These are phyloP conservation scores for Nakazawaea wyomingensis DNA, from an alignment of 805 yeast genomes.

Conservation along the genomic window DNA sequence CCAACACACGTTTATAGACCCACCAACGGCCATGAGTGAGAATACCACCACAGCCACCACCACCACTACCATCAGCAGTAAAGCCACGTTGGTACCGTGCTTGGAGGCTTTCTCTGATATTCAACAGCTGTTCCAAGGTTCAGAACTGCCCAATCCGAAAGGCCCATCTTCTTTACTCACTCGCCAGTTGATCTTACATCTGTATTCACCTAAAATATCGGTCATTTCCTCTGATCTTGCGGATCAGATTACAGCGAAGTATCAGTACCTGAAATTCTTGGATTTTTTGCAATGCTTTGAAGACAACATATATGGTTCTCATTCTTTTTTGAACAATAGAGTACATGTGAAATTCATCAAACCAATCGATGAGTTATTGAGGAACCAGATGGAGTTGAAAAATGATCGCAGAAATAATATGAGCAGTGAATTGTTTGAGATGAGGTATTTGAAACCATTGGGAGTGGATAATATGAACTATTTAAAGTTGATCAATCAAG, in stretches of 20 bases:
- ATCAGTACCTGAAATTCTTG: slow-evolving; percentile 18
- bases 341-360: slow-evolving; percentile 23
- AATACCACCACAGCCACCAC: background rate
- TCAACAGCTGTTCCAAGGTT: background rate
- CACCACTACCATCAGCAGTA: background rate
- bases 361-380: slow-evolving; percentile 21
- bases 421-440: slow-evolving; percentile 21
- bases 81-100: background rate
- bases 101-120: background rate
- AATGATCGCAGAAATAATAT: slow-evolving; percentile 10
- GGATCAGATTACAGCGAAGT: slow-evolving; percentile 17
- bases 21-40: background rate
- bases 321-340: slow-evolving; percentile 6
- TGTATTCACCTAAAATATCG: slow-evolving; percentile 28
- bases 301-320: slow-evolving; percentile 12
- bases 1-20: background rate
- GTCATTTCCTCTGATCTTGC: slow-evolving; percentile 23
- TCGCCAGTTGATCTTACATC: slow-evolving; percentile 24
- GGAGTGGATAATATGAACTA: slow-evolving; percentile 39
- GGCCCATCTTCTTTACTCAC: slow-evolving; percentile 24
- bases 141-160: slow-evolving; percentile 16
- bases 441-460: slow-evolving; percentile 14
- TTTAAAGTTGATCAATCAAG: slow-evolving; percentile 49
- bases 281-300: slow-evolving; percentile 25
- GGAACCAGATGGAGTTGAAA: slow-evolving; percentile 17